phyloP scores from a whole-genome alignment of 495 filamentous ascomycete genomes.

The Trypethelium eluteriae region DNA sequence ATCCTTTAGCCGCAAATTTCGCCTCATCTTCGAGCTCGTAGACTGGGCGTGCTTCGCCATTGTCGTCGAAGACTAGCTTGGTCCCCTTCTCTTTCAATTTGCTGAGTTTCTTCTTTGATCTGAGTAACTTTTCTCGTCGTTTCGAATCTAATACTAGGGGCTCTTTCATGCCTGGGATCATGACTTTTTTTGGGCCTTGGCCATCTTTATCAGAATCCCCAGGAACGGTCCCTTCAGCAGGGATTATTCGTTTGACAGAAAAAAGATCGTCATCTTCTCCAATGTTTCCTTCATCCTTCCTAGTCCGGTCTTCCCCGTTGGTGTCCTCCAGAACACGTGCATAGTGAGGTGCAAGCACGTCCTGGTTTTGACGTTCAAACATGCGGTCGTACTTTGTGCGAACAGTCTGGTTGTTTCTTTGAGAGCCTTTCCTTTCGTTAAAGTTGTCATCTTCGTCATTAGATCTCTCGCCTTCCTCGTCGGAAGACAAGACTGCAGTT shows the following conservation, averaged over 20 bases:
- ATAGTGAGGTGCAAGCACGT: constrained; percentile 89
- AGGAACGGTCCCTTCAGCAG: constrained; percentile 36
- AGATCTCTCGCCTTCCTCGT: constrained; percentile 40
- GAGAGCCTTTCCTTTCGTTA: constrained; percentile 40
- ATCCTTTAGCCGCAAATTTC: constrained; percentile 63
- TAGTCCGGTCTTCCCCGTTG: constrained; percentile 26
- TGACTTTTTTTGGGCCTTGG: constrained; percentile 34
- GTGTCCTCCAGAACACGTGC: constrained; percentile 71
- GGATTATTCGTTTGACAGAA: constrained; percentile 74
- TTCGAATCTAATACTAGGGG: constrained; percentile 82
- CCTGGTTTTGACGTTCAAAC: constrained; percentile 91
- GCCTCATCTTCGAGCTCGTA: constrained; percentile 85
- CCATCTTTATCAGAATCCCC: constrained; percentile 31
- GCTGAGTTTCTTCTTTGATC: constrained; percentile 72
- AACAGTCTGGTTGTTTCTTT: constrained; percentile 56
- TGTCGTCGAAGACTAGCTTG: constrained; percentile 86
- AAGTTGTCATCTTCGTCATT: constrained; percentile 39
- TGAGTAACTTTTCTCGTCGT: constrained; percentile 83
- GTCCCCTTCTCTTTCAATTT: constrained; percentile 79
- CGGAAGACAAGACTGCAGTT: constrained; percentile 45
- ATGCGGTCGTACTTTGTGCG: constrained; percentile 93
- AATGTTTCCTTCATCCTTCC: constrained; percentile 34
- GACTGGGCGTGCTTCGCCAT: constrained; percentile 70
- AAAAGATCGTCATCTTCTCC: constrained; percentile 71
- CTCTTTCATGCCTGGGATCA: constrained; percentile 44